These are phyloP conservation scores for Coniosporium apollinis DNA, from an alignment of 495 filamentous ascomycete species.

Conservation along the genomic window DNA sequence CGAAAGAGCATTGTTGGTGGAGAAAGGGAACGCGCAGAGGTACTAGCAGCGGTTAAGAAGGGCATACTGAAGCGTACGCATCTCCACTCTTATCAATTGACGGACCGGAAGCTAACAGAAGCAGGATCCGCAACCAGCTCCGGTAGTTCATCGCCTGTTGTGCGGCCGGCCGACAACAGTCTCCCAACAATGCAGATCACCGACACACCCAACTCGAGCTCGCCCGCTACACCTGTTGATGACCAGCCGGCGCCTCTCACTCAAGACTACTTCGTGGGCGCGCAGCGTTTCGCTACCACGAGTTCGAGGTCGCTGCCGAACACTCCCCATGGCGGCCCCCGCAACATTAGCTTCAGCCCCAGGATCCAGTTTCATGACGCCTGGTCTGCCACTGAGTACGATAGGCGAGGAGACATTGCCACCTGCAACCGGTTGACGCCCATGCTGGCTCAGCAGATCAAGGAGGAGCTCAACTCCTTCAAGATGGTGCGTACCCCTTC, in stretches of 20 bases:
- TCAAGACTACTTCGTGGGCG: conserved; percentile 75
- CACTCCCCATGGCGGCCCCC: conserved; percentile 53
- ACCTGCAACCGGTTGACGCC: conserved; percentile 97
- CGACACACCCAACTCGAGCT: conserved; percentile 67
- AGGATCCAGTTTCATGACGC: conserved; percentile 90
- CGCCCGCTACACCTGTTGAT: conserved; percentile 66
- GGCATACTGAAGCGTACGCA: conserved; percentile 86
- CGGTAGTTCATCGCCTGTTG: conserved; percentile 49
- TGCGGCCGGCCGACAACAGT: conserved; percentile 33
- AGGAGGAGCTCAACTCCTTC: conserved; percentile 97
- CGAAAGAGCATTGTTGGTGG: conserved; percentile 83
- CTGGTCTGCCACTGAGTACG: conserved; percentile 90
- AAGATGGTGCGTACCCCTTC: conserved; percentile 68
- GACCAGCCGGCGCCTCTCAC: conserved; percentile 56
- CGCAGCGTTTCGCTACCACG: conserved; percentile 42
- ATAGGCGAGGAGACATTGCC: conserved; percentile 86
- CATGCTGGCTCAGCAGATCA: conserved; percentile 96
- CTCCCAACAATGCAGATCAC: conserved; percentile 38
- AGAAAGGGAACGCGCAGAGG: conserved; percentile 78
- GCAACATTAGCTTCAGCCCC: conserved; percentile 81
- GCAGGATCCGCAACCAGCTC: conserved; percentile 42
- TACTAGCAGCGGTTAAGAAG: conserved; percentile 76
- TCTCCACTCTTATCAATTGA: too few species aligned
- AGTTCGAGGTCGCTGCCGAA: conserved; percentile 59
- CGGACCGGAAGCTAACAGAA: too few species aligned